Evolutionary conservation across 208 protist genomes (phyloP).

Genomic region (Willaertia magna): DNA sequence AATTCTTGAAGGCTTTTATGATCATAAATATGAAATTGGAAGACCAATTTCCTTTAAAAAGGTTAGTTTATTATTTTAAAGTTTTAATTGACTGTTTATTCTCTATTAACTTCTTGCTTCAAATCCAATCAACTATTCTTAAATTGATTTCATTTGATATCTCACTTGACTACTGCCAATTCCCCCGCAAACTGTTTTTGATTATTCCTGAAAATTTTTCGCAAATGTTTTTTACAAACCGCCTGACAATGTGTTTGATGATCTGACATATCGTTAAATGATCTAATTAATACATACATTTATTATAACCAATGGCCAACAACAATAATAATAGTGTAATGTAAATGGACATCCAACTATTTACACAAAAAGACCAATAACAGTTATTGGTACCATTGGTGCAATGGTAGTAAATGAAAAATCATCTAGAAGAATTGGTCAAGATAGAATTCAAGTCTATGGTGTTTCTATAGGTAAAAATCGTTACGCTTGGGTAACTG

Average conservation of each 20-base stretch:
- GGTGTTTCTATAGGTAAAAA: not conserved
- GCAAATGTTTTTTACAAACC: too few species aligned
- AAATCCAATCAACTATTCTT: too few species aligned
- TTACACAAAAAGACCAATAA: not conserved
- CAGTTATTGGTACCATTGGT: not conserved
- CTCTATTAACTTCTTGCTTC: too few species aligned
- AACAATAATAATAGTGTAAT: not conserved
- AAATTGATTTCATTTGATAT: too few species aligned
- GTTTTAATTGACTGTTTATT: too few species aligned
- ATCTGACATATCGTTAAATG: too few species aligned
- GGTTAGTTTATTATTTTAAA: not conserved
- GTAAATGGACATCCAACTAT: not conserved
- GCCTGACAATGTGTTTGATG: too few species aligned
- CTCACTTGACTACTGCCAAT: too few species aligned
- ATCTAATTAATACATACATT: too few species aligned
- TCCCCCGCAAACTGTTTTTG: too few species aligned
- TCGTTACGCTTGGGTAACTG: not conserved
- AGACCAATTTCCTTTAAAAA: not conserved
- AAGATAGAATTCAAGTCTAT: not conserved
- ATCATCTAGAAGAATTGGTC: not conserved
- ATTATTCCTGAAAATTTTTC: too few species aligned
- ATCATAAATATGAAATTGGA: not conserved
- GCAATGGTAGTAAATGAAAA: not conserved
- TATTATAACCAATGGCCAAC: too few species aligned
- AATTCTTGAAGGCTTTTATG: not conserved